Evolutionary conservation across 768 basidiomycete species (phyloP).

Genomic region (Stropharia rugosoannulata): DNA sequence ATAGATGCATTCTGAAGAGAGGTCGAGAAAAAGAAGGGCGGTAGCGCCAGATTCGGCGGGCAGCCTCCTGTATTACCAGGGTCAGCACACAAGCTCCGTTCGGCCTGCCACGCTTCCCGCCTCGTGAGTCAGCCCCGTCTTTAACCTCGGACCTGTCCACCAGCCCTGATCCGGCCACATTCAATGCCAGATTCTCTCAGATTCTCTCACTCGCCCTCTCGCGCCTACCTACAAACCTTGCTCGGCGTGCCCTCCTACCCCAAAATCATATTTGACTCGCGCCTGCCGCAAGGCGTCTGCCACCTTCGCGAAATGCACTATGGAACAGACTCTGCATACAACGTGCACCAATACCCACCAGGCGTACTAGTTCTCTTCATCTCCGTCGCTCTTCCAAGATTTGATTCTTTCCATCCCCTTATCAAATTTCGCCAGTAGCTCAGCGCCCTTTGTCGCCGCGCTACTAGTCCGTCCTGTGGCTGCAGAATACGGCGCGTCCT

Average conservation of each 20-base stretch:
- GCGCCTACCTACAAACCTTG: slow-evolving; percentile 7
- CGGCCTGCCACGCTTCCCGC: neutral
- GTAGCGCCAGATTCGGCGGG: slow-evolving; percentile 17
- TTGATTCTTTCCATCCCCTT: slow-evolving; percentile 31
- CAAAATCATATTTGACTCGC: slow-evolving; percentile 16
- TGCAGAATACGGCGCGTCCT: neutral
- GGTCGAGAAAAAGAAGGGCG: slow-evolving; percentile 26
- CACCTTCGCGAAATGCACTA: neutral
- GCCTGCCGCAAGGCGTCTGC: neutral
- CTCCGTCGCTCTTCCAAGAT: slow-evolving; percentile 20
- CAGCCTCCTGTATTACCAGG: slow-evolving; percentile 19
- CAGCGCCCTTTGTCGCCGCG: slow-evolving; percentile 9
- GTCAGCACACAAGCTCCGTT: slow-evolving; percentile 8
- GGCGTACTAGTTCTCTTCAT: slow-evolving; percentile 4
- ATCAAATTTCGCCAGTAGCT: slow-evolving; percentile 37
- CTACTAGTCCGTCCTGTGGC: neutral
- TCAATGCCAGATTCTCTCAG: slow-evolving; percentile 7
- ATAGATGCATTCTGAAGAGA: slow-evolving; percentile 9
- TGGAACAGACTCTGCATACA: neutral
- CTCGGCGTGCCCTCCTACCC: slow-evolving; percentile 1
- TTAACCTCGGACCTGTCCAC: neutral
- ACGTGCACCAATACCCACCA: neutral
- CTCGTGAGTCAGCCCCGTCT: neutral
- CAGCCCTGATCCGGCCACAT: slow-evolving; percentile 15
- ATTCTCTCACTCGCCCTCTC: no score